A percentile compares a stretch with the other conserved stretches of the same genome.
Conservation (phyloP, 768 basidiomycete species). For the Kockovaella imperatae region DNA sequence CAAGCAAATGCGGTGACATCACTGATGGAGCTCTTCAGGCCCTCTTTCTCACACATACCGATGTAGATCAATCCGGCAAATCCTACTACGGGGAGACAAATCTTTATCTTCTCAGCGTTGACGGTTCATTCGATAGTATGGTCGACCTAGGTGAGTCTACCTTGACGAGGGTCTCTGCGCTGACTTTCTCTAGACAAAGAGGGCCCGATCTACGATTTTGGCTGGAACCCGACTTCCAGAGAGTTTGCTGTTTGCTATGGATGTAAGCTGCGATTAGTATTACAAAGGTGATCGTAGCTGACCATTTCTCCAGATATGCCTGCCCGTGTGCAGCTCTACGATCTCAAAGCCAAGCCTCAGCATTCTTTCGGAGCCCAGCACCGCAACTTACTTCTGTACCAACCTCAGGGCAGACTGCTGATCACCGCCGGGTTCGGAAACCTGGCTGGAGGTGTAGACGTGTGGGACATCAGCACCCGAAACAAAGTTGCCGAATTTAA, state of each 20-base stretch:
- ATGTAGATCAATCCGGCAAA: constrained; percentile 94
- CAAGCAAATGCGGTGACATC: background rate
- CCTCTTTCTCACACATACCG: constrained; percentile 84
- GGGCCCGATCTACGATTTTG: constrained; percentile 91
- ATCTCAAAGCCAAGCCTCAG: constrained; percentile 74
- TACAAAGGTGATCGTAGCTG: background rate
- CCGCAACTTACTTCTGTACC: constrained; percentile 87
- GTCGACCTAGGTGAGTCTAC: constrained; percentile 50
- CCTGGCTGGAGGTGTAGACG: constrained; percentile 83
- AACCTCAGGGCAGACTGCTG: constrained; percentile 80
- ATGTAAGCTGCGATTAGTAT: constrained; percentile 55
- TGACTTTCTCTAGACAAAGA: constrained; percentile 66
- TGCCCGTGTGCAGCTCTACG: constrained; percentile 83
- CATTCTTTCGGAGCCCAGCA: constrained; percentile 87
- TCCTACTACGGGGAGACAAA: constrained; percentile 98
- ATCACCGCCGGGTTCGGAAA: constrained; percentile 94
- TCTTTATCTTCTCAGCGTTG: constrained; percentile 81
- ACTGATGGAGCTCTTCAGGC: constrained; percentile 27
- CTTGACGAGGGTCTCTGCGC: background rate
- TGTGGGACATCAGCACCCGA: constrained; percentile 80
- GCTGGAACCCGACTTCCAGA: constrained; percentile 92
- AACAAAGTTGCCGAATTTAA: constrained; percentile 57
- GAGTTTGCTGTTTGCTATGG: constrained; percentile 96
- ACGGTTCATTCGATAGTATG: constrained; percentile 87
- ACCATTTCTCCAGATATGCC: constrained; percentile 92